Evolutionary conservation across 176 grass and related monocot genomes (phyloP).

Genomic region (Oryza officinalis): DNA sequence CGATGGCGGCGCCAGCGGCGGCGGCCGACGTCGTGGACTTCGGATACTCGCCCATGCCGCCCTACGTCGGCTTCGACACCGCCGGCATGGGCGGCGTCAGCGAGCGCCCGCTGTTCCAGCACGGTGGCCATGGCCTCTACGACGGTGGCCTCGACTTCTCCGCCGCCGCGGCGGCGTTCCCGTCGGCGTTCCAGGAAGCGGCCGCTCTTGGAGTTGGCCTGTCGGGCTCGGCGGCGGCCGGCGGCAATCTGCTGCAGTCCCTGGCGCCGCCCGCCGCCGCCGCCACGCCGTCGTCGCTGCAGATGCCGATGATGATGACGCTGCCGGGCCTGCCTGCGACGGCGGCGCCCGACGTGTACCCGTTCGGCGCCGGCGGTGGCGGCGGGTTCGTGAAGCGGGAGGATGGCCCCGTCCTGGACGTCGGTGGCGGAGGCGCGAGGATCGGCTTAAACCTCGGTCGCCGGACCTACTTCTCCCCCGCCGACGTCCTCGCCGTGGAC

Average conservation of each 20-base stretch:
- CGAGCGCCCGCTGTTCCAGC: conserved; percentile 36
- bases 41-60: conserved; percentile 40
- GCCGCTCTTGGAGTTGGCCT: neutral
- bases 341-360: conserved; percentile 18
- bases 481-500: conserved; percentile 60
- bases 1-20: conserved; percentile 21
- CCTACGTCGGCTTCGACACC: conserved; percentile 39
- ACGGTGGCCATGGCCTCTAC: conserved; percentile 25
- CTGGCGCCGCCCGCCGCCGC: conserved; percentile 27
- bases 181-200: conserved; percentile 39
- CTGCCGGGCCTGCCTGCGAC: conserved; percentile 5
- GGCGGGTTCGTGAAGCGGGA: conserved; percentile 59
- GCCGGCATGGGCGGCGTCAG: neutral
- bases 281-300: conserved; percentile 38
- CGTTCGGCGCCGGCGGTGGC: conserved; percentile 21
- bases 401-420: conserved; percentile 39
- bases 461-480: conserved; percentile 73
- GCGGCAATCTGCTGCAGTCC: conserved; percentile 23
- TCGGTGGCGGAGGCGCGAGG: conserved; percentile 31
- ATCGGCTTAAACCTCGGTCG: conserved; percentile 82
- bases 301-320: conserved; percentile 25
- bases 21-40: conserved; percentile 28
- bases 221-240: conserved; percentile 1
- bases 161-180: conserved; percentile 2
- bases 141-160: conserved; percentile 37